A percentile compares a stretch with the other conserved stretches of the same genome.
Evolutionary conservation across 768 basidiomycete species (phyloP).

Genomic region (Trametes sanguinea): DNA sequence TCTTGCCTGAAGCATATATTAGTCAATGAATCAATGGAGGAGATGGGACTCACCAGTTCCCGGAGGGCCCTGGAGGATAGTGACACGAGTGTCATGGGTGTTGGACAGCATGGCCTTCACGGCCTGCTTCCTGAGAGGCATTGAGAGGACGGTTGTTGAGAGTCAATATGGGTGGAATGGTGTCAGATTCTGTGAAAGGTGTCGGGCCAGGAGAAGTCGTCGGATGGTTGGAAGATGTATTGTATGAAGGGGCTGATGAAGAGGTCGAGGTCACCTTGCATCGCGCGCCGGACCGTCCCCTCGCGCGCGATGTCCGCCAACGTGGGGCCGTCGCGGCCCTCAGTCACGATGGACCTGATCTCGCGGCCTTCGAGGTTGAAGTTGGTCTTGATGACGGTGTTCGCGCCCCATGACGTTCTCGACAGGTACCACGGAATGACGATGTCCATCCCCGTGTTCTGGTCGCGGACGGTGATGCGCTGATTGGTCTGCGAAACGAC

Average conservation of each 20-base stretch:
- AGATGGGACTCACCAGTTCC: constrained; percentile 24
- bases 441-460: constrained; percentile 27
- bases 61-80: constrained; percentile 37
- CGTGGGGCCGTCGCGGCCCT: constrained; percentile 59
- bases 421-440: constrained; percentile 30
- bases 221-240: constrained; percentile 36
- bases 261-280: constrained; percentile 37
- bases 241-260: constrained; percentile 41
- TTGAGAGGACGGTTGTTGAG: constrained; percentile 37
- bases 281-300: constrained; percentile 32
- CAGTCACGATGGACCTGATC: constrained; percentile 44
- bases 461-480: constrained; percentile 28
- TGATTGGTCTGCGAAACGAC: not conserved
- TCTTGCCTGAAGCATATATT: constrained; percentile 26
- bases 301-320: constrained; percentile 51
- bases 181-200: constrained; percentile 28
- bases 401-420: constrained; percentile 14
- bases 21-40: not conserved
- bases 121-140: constrained; percentile 39
- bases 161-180: constrained; percentile 25
- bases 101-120: constrained; percentile 41
- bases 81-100: constrained; percentile 38
- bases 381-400: constrained; percentile 28
- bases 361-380: constrained; percentile 35
- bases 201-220: constrained; percentile 41